A percentile compares a stretch with the other conserved stretches of the same genome.
Evolutionary conservation across 169 alveolate species (phyloP).

Genomic region (Eimeria acervulina): DNA sequence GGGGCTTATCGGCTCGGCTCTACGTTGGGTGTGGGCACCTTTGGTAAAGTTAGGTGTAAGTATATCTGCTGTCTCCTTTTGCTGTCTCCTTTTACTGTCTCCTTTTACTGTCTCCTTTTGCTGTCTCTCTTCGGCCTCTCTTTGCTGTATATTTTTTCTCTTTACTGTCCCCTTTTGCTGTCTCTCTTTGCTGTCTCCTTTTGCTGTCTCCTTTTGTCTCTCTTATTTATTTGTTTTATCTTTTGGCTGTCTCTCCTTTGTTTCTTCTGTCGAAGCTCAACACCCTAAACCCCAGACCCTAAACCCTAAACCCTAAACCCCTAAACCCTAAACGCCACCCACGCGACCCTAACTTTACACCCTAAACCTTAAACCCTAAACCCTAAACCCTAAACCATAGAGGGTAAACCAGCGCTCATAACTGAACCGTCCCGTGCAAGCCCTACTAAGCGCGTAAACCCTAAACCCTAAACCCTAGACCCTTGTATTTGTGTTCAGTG

Average conservation of each 20-base stretch:
- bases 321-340: too few relatives aligned
- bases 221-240: neutral
- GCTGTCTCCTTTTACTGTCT: neutral
- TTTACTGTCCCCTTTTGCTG: neutral
- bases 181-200: neutral
- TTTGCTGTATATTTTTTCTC: neutral
- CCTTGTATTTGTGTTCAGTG: conserved; percentile 70
- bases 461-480: neutral
- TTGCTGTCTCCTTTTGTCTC: neutral
- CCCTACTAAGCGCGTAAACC: neutral
- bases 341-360: neutral
- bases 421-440: neutral
- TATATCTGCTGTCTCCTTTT: neutral
- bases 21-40: conserved; percentile 97
- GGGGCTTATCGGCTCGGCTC: conserved; percentile 90
- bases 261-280: too few relatives aligned
- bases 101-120: neutral
- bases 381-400: conserved; percentile 69
- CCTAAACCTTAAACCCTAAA: conserved; percentile 42
- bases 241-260: neutral
- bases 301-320: too few relatives aligned
- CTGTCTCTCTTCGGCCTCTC: neutral
- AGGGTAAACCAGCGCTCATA: neutral
- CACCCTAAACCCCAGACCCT: too few relatives aligned
- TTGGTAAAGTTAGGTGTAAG: conserved; percentile 95